Evolutionary conservation across 2,329 filamentous ascomycete genomes (phyloP).

Genomic region (Rhynchosporium secalis): DNA sequence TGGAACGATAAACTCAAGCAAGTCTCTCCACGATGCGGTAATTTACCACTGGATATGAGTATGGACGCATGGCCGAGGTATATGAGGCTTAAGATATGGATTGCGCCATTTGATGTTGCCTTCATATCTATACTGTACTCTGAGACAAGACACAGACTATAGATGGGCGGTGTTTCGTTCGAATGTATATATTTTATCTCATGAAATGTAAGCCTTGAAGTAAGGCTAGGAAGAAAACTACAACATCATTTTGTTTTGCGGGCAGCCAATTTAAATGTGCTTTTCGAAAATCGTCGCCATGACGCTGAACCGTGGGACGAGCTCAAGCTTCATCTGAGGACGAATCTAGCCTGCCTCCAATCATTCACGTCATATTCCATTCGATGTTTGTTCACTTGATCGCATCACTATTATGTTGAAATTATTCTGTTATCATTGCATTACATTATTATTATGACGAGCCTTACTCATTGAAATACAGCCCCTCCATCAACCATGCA

Average conservation of each 20-base stretch:
- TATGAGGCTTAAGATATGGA: not conserved
- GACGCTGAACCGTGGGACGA: too few relatives aligned
- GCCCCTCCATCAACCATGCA: constrained; percentile 26
- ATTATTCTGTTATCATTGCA: too few relatives aligned
- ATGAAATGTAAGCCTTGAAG: not conserved
- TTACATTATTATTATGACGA: not conserved
- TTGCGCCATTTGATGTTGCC: not conserved
- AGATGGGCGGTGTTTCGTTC: not conserved
- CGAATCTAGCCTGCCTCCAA: too few relatives aligned
- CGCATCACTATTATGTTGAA: too few relatives aligned
- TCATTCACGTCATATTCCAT: too few relatives aligned
- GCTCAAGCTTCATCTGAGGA: too few relatives aligned
- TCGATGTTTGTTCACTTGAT: too few relatives aligned
- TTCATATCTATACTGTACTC: constrained; percentile 7
- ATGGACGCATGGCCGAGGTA: not conserved
- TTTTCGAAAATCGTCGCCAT: too few relatives aligned
- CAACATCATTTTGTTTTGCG: too few relatives aligned
- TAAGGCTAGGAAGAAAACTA: too few relatives aligned
- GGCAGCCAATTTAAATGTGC: too few relatives aligned
- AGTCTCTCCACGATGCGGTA: not conserved
- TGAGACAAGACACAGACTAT: not conserved
- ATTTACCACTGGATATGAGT: not conserved
- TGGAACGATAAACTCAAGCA: not conserved
- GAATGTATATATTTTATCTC: not conserved
- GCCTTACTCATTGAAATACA: constrained; percentile 1